phyloP scores from a whole-genome alignment of 805 yeast species.

The Candida palmyrensis region DNA sequence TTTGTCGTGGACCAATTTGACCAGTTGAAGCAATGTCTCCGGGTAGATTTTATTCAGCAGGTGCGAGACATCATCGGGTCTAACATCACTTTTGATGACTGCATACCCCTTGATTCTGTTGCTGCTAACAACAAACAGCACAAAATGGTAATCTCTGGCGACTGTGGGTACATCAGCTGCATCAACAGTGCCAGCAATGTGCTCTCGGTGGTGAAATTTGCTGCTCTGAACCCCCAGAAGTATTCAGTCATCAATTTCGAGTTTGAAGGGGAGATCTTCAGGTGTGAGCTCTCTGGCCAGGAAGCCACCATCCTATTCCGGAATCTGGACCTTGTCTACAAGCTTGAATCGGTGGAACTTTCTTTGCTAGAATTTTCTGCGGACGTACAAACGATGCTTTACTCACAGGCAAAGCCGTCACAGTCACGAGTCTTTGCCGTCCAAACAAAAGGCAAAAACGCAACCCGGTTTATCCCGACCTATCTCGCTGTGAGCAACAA shows the following conservation, averaged over 20 bases:
- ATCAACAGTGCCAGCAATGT: not conserved
- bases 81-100: conserved; percentile 10
- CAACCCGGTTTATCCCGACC: conserved; percentile 17
- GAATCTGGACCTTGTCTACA: conserved; percentile 6
- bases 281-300: not conserved
- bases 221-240: not conserved
- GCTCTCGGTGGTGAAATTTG: not conserved
- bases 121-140: not conserved
- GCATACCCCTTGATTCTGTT: conserved; percentile 5
- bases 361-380: conserved; percentile 1
- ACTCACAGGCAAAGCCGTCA: not conserved
- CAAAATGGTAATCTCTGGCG: not conserved
- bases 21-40: conserved; percentile 7
- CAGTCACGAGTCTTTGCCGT: not conserved
- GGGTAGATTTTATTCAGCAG: conserved; percentile 15
- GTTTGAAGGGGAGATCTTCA: not conserved
- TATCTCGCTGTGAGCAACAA: conserved; percentile 25
- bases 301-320: not conserved
- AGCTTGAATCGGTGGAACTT: conserved; percentile 7
- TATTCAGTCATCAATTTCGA: not conserved
- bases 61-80: conserved; percentile 23
- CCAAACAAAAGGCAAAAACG: not conserved
- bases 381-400: not conserved
- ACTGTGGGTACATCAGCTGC: not conserved
- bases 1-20: conserved; percentile 7